Percentiles rank a stretch among this genome's conserved stretches.
phyloP scores from a whole-genome alignment of 2,329 filamentous ascomycete species.

The Colletotrichum gloeosporioides region DNA sequence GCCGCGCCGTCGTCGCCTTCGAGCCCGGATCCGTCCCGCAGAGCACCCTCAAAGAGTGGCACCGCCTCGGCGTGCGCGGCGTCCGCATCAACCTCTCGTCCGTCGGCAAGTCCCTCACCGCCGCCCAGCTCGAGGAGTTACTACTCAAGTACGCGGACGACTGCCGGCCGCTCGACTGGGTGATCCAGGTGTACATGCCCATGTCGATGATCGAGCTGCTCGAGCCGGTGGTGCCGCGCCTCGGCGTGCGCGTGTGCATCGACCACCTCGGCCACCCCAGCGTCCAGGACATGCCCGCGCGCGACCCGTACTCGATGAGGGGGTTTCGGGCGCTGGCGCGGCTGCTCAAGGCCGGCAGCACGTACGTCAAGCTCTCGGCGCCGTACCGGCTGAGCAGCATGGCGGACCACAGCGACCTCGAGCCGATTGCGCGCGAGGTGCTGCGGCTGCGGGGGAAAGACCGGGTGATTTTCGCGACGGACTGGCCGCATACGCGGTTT shows the following conservation, averaged over 20 bases:
- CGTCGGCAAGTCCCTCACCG: slow-evolving; percentile 44
- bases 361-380: slow-evolving; percentile 64
- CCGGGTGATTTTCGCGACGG: slow-evolving; percentile 62
- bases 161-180: slow-evolving; percentile 58
- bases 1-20: slow-evolving; percentile 61
- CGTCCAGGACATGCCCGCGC: slow-evolving; percentile 30
- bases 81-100: slow-evolving; percentile 66
- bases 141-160: slow-evolving; percentile 54
- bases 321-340: slow-evolving; percentile 55
- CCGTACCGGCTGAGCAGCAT: slow-evolving; percentile 59
- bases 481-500: slow-evolving; percentile 70
- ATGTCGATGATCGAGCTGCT: slow-evolving; percentile 55
- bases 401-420: slow-evolving; percentile 46
- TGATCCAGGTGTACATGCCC: slow-evolving; percentile 62
- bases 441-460: slow-evolving; percentile 44
- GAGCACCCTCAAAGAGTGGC: slow-evolving; percentile 54
- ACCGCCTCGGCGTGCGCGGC: slow-evolving; percentile 61
- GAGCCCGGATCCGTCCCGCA: slow-evolving; percentile 43
- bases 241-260: slow-evolving; percentile 60
- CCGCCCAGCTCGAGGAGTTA: slow-evolving; percentile 42
- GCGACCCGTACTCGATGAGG: slow-evolving; percentile 48
- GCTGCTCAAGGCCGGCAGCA: slow-evolving; percentile 50
- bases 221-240: slow-evolving; percentile 49
- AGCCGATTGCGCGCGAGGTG: slow-evolving; percentile 54
- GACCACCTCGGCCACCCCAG: slow-evolving; percentile 64